Base-by-base conservation (phyloP, 768 basidiomycete genomes). In the Boletellus emodensis region DNA sequence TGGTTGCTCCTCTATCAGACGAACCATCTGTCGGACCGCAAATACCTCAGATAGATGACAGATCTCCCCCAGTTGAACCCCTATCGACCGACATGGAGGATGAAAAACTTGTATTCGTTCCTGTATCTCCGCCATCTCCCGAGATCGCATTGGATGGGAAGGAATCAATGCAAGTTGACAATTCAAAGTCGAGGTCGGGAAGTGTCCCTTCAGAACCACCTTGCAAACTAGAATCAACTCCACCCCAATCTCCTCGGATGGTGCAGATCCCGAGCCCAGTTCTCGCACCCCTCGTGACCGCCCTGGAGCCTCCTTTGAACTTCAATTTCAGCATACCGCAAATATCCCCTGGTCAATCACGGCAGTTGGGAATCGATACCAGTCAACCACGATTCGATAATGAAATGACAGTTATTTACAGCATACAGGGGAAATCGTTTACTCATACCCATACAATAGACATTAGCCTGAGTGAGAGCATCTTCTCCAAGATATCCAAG, bases 391-490 rank as follows among this genome's bases (percentile, higher is more conserved):
- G 56, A 42, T 62, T 59, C 20, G 58, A 52, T 37, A 48, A 40
- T 15, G 32, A 55, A 11, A 69, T 56, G 54, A 44, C 49, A 10
- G 40, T 67, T 20, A 49, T 67, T 34, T 48, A 59, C 10, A 42
- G 39, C 38, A 44, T 22, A 12, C 58, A 49, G 28, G 65, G 61
- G 22, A 58, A 53, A 18, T 33, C 65, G 32, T 60, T 58, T 46
- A 37, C 55, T 14, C 48, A 56, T 50, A 44, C 52, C 24, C 61
- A 65, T 26, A 13, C 32, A 20, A 47, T 68, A n/a, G 58, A 60
- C 9, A 62, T 75, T 51, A 43, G 47, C 24, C 59, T 76, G 47
- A 55, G 57, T 22, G 62, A 72, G 20, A 48, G 53, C 13, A 54
- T 64, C 6, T 66, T 61, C 54, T 22, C 59, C 35, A 53, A 56